phyloP scores from a whole-genome alignment of 192 early-diverging fungal genomes.

The Chytriomyces sp. region DNA sequence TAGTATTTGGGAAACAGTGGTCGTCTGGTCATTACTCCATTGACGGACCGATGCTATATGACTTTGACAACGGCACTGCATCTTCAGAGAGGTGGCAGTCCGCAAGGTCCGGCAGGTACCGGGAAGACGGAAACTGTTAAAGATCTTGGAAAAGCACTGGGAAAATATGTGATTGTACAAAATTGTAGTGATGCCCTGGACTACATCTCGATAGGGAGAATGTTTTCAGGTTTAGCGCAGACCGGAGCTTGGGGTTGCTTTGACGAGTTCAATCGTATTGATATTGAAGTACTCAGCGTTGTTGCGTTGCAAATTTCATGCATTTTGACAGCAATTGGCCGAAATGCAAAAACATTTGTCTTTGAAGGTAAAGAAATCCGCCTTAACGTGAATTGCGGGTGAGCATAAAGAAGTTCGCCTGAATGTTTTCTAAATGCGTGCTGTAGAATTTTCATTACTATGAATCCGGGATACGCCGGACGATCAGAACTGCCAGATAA shows the following conservation, averaged over 20 bases:
- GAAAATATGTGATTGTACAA: constrained; percentile 63
- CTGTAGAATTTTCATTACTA: constrained; percentile 56
- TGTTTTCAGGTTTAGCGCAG: constrained; percentile 64
- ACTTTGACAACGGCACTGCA: constrained; percentile 61
- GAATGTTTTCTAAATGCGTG: neutral
- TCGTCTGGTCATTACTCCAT: constrained; percentile 61
- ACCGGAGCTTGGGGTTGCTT: constrained; percentile 70
- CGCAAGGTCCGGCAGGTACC: constrained; percentile 62
- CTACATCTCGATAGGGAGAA: constrained; percentile 63
- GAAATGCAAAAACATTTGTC: constrained; percentile 51
- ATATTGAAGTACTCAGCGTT: constrained; percentile 65
- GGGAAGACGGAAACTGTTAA: constrained; percentile 69
- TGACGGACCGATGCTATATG: constrained; percentile 67
- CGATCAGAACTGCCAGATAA: constrained; percentile 62
- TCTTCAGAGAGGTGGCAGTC: constrained; percentile 56
- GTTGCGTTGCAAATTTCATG: constrained; percentile 61
- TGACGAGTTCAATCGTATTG: constrained; percentile 67
- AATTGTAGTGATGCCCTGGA: constrained; percentile 66
- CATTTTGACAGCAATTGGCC: constrained; percentile 55
- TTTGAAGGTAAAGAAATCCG: constrained; percentile 65
- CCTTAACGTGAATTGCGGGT: constrained; percentile 50
- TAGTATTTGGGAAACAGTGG: constrained; percentile 63
- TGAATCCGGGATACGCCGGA: constrained; percentile 65
- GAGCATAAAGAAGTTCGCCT: neutral
- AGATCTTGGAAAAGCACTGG: constrained; percentile 61